These are phyloP conservation scores for Ophiostoma tasmaniense DNA, from an alignment of 2,329 filamentous ascomycete genomes.

Conservation along the genomic window DNA sequence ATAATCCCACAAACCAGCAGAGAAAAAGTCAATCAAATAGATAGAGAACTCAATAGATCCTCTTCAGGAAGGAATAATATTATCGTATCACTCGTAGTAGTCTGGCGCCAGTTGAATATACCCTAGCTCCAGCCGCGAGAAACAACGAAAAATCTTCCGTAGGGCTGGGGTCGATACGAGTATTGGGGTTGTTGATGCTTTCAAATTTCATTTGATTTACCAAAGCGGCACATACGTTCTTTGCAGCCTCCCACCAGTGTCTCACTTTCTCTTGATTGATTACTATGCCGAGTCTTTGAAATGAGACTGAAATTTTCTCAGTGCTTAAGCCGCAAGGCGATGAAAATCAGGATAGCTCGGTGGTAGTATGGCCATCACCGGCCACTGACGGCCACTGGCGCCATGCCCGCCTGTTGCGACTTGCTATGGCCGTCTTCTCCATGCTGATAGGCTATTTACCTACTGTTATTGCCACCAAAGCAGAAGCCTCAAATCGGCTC, in stretches of 20 bases:
- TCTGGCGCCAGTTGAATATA: neutral
- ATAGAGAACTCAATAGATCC: neutral
- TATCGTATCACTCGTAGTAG: neutral
- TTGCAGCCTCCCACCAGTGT: neutral
- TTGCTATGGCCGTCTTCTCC: neutral
- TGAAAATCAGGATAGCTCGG: neutral
- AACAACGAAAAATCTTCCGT: neutral
- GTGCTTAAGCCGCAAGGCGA: neutral
- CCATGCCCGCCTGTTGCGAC: neutral
- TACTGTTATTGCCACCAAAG: neutral
- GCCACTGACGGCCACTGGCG: neutral
- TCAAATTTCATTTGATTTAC: neutral
- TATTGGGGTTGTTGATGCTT: neutral
- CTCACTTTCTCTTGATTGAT: neutral
- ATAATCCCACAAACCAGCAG: too few species aligned
- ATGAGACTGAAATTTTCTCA: neutral
- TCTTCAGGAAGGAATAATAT: neutral
- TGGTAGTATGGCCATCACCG: neutral
- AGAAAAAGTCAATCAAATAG: neutral
- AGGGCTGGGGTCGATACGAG: neutral
- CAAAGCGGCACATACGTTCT: neutral
- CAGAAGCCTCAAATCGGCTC: neutral
- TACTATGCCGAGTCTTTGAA: neutral
- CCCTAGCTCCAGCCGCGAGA: neutral
- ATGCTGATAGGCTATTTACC: neutral